Percentiles rank a stretch among this genome's conserved stretches.
Evolutionary conservation across 768 basidiomycete species (phyloP).

Genomic region (Lactarius pseudohatsudake): DNA sequence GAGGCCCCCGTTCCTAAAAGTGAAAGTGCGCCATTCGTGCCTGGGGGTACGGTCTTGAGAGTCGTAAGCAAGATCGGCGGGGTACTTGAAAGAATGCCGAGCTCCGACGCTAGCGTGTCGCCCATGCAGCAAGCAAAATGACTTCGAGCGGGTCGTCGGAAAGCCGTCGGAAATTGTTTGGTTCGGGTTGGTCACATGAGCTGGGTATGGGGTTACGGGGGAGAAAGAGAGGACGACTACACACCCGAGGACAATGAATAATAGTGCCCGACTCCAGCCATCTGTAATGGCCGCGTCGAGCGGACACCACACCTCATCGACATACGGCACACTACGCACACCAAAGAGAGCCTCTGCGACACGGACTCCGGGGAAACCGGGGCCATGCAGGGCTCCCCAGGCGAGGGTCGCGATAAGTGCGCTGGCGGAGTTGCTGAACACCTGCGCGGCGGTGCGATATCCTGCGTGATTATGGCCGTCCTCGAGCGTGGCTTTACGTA

Average conservation of each 20-base stretch:
- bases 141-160: slow-evolving; percentile 39
- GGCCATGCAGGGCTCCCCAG: slow-evolving; percentile 64
- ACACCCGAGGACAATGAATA: slow-evolving; percentile 69
- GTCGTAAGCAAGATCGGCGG: slow-evolving; percentile 80
- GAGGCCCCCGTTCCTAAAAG: slow-evolving; percentile 73
- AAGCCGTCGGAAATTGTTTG: background rate
- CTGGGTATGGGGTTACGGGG: background rate
- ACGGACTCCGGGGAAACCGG: slow-evolving; percentile 37
- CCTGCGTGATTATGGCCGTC: slow-evolving; percentile 77
- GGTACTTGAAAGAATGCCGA: slow-evolving; percentile 77
- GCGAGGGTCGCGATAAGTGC: slow-evolving; percentile 56
- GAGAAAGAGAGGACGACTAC: slow-evolving; percentile 26
- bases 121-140: slow-evolving; percentile 89
- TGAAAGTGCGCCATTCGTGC: slow-evolving; percentile 90
- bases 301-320: slow-evolving; percentile 60
- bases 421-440: slow-evolving; percentile 74
- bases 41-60: slow-evolving; percentile 69
- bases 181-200: background rate
- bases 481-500: slow-evolving; percentile 71
- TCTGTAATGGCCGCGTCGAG: slow-evolving; percentile 43
- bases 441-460: slow-evolving; percentile 77
- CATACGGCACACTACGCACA: slow-evolving; percentile 37
- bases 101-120: slow-evolving; percentile 90
- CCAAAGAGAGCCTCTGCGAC: slow-evolving; percentile 25
- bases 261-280: slow-evolving; percentile 59